Evolutionary conservation across 1,284 basidiomycete species (phyloP).

Genomic region (Sanguinoderma infundibulare): DNA sequence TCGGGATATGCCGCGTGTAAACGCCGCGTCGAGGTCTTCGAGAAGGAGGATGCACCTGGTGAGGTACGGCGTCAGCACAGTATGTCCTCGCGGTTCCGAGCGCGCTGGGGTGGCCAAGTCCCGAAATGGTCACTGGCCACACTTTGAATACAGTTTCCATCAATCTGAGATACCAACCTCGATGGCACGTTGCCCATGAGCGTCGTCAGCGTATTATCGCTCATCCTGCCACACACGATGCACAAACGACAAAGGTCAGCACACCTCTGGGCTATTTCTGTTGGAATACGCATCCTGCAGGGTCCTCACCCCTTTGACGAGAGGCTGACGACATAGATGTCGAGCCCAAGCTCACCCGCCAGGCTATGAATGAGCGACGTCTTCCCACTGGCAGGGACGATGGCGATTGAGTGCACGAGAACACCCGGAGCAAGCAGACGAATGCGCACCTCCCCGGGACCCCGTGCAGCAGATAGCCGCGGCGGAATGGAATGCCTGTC

Average conservation of each 20-base stretch:
- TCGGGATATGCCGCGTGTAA: conserved; percentile 82
- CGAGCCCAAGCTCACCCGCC: conserved; percentile 84
- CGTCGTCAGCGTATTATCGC: conserved; percentile 82
- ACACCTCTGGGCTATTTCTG: neutral
- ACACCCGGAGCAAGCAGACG: conserved; percentile 8
- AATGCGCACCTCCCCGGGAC: conserved; percentile 75
- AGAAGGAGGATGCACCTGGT: conserved; percentile 83
- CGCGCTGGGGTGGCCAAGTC: neutral
- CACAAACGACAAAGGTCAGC: conserved; percentile 13
- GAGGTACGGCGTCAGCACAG: conserved; percentile 24
- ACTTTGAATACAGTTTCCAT: neutral
- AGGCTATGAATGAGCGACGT: conserved; percentile 85
- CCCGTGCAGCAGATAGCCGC: conserved; percentile 84
- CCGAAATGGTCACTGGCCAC: conserved; percentile 8
- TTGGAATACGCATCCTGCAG: neutral
- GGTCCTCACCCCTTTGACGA: conserved; percentile 78
- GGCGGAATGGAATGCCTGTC: conserved; percentile 82
- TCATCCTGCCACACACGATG: conserved; percentile 59
- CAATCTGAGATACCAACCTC: conserved; percentile 49
- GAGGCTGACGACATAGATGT: conserved; percentile 87
- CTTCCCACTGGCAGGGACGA: conserved; percentile 62
- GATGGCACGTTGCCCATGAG: conserved; percentile 85
- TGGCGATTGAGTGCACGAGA: conserved; percentile 23
- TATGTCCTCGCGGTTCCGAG: neutral
- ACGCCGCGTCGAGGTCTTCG: conserved; percentile 87